These are phyloP conservation scores for Picocystis salinarum DNA, from an alignment of 139 green algal species.

Conservation along the genomic window DNA sequence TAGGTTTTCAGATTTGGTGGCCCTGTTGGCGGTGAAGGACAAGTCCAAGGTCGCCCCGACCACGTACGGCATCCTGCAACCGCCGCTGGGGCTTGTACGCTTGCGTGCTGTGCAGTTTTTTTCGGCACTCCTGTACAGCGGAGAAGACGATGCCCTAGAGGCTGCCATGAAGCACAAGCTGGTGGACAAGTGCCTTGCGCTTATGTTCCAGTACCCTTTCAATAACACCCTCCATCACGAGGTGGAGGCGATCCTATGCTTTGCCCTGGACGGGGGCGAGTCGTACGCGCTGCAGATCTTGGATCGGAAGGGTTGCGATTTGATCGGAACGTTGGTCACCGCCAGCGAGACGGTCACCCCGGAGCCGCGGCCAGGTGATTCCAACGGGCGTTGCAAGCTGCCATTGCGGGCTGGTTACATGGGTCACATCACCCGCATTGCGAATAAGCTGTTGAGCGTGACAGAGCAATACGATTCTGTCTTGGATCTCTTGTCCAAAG, in stretches of 20 bases:
- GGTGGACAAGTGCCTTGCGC: slow-evolving; percentile 34
- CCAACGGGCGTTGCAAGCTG: slow-evolving; percentile 8
- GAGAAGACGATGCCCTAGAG: slow-evolving; percentile 23
- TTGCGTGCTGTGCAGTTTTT: slow-evolving; percentile 63
- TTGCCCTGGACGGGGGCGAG: slow-evolving; percentile 12
- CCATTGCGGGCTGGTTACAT: slow-evolving; percentile 54
- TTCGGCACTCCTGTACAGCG: slow-evolving; percentile 45
- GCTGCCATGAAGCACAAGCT: slow-evolving; percentile 27
- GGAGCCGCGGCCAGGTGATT: slow-evolving; percentile 13
- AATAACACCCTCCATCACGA: slow-evolving; percentile 75
- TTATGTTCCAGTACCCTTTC: slow-evolving; percentile 67
- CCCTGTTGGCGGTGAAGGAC: slow-evolving; percentile 33
- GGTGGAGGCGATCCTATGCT: slow-evolving; percentile 34
- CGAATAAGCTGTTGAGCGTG: slow-evolving; percentile 19
- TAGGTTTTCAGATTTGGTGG: slow-evolving; percentile 26
- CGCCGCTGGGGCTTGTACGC: slow-evolving; percentile 42
- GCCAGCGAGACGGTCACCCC: background rate
- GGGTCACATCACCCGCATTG: slow-evolving; percentile 60
- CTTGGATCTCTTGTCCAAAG: slow-evolving; percentile 12
- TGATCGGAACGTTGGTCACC: background rate
- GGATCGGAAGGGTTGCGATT: slow-evolving; percentile 1
- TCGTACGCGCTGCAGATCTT: slow-evolving; percentile 21
- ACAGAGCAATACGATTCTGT: slow-evolving; percentile 10
- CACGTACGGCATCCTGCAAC: slow-evolving; percentile 48
- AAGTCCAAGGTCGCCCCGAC: slow-evolving; percentile 16